Evolutionary conservation across 1,139 yeast species (phyloP).

Genomic region (Taiozyma sp.): DNA sequence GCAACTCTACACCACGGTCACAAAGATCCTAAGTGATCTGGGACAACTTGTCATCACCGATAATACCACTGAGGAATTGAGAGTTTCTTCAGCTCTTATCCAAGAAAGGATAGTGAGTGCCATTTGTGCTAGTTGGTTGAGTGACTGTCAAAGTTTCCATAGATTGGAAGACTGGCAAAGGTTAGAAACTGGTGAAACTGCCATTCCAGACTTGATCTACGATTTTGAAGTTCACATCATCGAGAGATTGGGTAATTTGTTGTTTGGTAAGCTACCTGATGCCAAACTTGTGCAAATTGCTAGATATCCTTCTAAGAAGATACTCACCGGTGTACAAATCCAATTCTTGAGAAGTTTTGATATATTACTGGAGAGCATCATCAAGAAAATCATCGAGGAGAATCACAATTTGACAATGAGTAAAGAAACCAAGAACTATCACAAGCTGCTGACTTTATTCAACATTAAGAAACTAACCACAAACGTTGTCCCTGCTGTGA

Average conservation of each 20-base stretch:
- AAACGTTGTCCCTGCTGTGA: conserved; percentile 40
- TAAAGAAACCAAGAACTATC: conserved; percentile 29
- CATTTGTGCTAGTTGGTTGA: conserved; percentile 44
- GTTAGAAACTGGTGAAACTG: conserved; percentile 39
- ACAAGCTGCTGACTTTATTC: conserved; percentile 41
- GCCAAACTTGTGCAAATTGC: conserved; percentile 32
- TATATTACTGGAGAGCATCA: conserved; percentile 43
- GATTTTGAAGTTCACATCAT: conserved; percentile 37
- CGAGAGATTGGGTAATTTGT: conserved; percentile 29
- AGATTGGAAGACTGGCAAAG: conserved; percentile 40
- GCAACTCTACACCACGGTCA: conserved; percentile 33
- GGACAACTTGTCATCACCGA: conserved; percentile 39
- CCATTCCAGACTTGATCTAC: conserved; percentile 39
- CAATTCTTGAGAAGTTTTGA: conserved; percentile 49
- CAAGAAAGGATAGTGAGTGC: conserved; percentile 42
- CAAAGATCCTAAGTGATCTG: conserved; percentile 37
- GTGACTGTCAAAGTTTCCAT: conserved; percentile 41
- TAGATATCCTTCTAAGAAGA: conserved; percentile 39
- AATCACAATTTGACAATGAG: conserved; percentile 21
- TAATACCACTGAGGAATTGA: conserved; percentile 32
- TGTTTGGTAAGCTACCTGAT: conserved; percentile 32
- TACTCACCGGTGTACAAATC: conserved; percentile 39
- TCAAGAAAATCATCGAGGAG: conserved; percentile 38
- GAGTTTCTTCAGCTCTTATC: conserved; percentile 32
- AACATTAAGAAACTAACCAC: conserved; percentile 46